Conservation (phyloP, 2,329 filamentous ascomycete species). For the Davidsoniella eucalypti region DNA sequence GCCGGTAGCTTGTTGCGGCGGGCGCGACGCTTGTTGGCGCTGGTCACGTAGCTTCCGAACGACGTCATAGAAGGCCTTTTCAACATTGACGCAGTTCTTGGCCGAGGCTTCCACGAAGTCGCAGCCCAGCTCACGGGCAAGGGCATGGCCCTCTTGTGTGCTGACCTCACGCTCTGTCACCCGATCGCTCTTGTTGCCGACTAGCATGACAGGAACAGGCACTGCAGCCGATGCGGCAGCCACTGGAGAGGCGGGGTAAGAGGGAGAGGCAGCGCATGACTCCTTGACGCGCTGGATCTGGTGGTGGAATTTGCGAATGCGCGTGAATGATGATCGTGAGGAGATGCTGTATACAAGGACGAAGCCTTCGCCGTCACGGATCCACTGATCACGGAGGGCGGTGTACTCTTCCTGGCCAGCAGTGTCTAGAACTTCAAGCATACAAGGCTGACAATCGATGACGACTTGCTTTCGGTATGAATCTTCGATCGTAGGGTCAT, state of each 20-base stretch:
- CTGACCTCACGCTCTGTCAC: slow-evolving; percentile 93
- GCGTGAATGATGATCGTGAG: slow-evolving; percentile 82
- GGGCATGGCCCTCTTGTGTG: slow-evolving; percentile 82
- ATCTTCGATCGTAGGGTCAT: slow-evolving; percentile 77
- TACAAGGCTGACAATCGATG: slow-evolving; percentile 88
- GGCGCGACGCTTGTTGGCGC: slow-evolving; percentile 40
- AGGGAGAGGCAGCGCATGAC: slow-evolving; percentile 59
- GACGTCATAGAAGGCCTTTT: slow-evolving; percentile 97
- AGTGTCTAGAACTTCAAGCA: slow-evolving; percentile 94
- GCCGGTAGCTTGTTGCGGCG: slow-evolving; percentile 16
- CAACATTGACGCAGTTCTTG: slow-evolving; percentile 96
- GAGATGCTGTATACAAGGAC: slow-evolving; percentile 98
- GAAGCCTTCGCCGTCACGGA: slow-evolving; percentile 92
- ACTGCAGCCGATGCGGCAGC: slow-evolving; percentile 40
- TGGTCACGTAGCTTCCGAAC: slow-evolving; percentile 79
- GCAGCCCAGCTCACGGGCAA: slow-evolving; percentile 83
- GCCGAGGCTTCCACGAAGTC: slow-evolving; percentile 95
- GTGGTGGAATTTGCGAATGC: slow-evolving; percentile 89
- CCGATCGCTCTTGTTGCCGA: slow-evolving; percentile 96
- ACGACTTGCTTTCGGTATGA: slow-evolving; percentile 80
- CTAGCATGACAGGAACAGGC: slow-evolving; percentile 88
- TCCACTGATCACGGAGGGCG: slow-evolving; percentile 92
- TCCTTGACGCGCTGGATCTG: slow-evolving; percentile 97
- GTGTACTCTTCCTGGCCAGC: slow-evolving; percentile 98
- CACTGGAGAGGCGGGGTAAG: slow-evolving; percentile 60